Evolutionary conservation across 164 flowering plant species (phyloP).

Genomic region (Vitis cinerea): DNA sequence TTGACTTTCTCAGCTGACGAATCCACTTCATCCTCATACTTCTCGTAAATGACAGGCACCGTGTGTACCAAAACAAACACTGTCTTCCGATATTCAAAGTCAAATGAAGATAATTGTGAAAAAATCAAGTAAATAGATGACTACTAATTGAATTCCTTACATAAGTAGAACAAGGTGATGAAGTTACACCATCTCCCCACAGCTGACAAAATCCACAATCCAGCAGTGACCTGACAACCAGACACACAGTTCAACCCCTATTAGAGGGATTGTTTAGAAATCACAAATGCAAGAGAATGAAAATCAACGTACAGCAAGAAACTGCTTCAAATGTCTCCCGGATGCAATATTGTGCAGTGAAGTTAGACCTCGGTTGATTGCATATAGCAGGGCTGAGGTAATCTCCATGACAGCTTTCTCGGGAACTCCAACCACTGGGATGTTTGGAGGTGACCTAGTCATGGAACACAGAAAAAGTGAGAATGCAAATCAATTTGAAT

Average conservation of each 20-base stretch:
- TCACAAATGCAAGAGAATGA: not conserved
- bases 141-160: conserved; percentile 14
- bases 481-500: not conserved
- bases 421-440: conserved; percentile 46
- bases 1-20: conserved; percentile 64
- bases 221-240: conserved; percentile 31
- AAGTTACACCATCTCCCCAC: conserved; percentile 38
- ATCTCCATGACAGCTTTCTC: conserved; percentile 37
- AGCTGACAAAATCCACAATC: conserved; percentile 39
- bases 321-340: conserved; percentile 42
- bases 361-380: conserved; percentile 29
- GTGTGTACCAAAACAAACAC: conserved; percentile 69
- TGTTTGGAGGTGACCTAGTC: conserved; percentile 48
- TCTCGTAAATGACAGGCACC: conserved; percentile 75
- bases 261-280: not conserved
- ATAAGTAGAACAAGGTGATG: conserved; percentile 40
- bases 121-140: too few species aligned
- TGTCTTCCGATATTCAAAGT: conserved; percentile 19
- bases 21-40: conserved; percentile 76
- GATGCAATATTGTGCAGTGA: conserved; percentile 34
- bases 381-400: conserved; percentile 34
- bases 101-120: not conserved
- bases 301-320: conserved; percentile 31
- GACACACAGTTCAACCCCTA: not conserved
- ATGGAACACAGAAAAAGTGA: not conserved